Percentiles rank a stretch among this genome's conserved stretches.
phyloP scores from a whole-genome alignment of 768 basidiomycete genomes.

The Lactarius indigo region DNA sequence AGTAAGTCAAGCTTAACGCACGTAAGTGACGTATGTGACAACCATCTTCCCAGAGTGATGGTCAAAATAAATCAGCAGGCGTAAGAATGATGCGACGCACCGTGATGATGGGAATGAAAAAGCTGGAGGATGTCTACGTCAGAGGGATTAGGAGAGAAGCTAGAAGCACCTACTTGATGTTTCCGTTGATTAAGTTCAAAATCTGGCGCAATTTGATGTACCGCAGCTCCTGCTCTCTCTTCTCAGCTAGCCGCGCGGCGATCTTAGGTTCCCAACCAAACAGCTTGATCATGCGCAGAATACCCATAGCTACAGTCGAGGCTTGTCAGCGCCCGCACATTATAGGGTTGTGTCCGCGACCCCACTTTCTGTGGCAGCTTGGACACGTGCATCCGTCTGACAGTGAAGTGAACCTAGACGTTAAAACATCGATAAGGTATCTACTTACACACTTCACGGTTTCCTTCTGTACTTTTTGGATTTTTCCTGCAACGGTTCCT shows the following conservation, averaged over 20 bases:
- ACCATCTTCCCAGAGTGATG: conserved; percentile 29
- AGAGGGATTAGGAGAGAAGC: not conserved
- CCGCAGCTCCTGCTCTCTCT: conserved; percentile 40
- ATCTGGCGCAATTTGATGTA: conserved; percentile 36
- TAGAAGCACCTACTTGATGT: conserved; percentile 31
- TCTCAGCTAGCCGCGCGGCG: conserved; percentile 31
- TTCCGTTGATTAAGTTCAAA: conserved; percentile 34
- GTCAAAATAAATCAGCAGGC: not conserved
- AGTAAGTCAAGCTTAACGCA: not conserved
- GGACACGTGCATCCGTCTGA: conserved; percentile 47
- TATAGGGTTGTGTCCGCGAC: not conserved
- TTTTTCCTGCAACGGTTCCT: conserved; percentile 36
- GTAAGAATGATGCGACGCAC: conserved; percentile 18
- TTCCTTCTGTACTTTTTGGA: conserved; percentile 36
- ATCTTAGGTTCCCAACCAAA: conserved; percentile 61
- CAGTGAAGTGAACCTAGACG: not conserved
- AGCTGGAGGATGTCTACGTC: conserved; percentile 27
- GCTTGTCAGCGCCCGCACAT: conserved; percentile 7
- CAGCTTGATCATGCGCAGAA: conserved; percentile 51
- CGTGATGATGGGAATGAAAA: conserved; percentile 37
- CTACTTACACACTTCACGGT: conserved; percentile 39
- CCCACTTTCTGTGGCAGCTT: conserved; percentile 41
- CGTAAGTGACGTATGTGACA: conserved; percentile 36
- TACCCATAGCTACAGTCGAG: conserved; percentile 31
- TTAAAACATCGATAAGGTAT: not conserved